phyloP scores from a whole-genome alignment of 805 yeast genomes.

The Starmerella roubikii region DNA sequence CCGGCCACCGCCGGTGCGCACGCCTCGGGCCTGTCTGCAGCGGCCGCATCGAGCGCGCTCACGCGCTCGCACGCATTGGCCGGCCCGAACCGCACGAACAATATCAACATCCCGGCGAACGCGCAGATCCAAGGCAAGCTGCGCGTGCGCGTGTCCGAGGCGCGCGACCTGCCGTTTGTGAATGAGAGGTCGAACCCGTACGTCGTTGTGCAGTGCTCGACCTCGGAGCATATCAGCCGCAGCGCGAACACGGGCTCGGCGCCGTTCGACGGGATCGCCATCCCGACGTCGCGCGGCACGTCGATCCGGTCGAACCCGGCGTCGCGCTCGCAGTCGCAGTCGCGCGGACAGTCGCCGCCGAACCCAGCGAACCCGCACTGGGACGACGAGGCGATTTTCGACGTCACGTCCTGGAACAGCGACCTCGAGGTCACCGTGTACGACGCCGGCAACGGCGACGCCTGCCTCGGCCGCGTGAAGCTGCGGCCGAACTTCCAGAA shows the following conservation, averaged over 20 bases:
- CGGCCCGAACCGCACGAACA: slow-evolving; percentile 1
- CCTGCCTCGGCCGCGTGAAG: slow-evolving; percentile 70
- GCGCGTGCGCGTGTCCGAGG: slow-evolving; percentile 68
- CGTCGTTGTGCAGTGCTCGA: slow-evolving; percentile 83
- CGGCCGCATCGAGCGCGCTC: not conserved
- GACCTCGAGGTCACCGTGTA: slow-evolving; percentile 84
- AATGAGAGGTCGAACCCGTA: slow-evolving; percentile 31
- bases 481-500: slow-evolving; percentile 23
- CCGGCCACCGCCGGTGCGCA: not conserved
- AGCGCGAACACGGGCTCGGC: slow-evolving; percentile 13
- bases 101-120: slow-evolving; percentile 15
- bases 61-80: not conserved
- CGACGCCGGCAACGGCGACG: slow-evolving; percentile 70
- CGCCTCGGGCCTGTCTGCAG: slow-evolving; percentile 1
- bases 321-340: slow-evolving; percentile 6
- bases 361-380: slow-evolving; percentile 54
- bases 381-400: slow-evolving; percentile 89
- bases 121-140: slow-evolving; percentile 45
- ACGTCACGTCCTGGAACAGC: slow-evolving; percentile 66
- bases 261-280: slow-evolving; percentile 25
- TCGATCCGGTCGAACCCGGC: slow-evolving; percentile 9
- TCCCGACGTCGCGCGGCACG: slow-evolving; percentile 22
- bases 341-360: not conserved
- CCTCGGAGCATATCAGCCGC: slow-evolving; percentile 73
- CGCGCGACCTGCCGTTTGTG: slow-evolving; percentile 38